phyloP scores from a whole-genome alignment of 2,329 filamentous ascomycete genomes.

The Colletotrichum orbiculare region DNA sequence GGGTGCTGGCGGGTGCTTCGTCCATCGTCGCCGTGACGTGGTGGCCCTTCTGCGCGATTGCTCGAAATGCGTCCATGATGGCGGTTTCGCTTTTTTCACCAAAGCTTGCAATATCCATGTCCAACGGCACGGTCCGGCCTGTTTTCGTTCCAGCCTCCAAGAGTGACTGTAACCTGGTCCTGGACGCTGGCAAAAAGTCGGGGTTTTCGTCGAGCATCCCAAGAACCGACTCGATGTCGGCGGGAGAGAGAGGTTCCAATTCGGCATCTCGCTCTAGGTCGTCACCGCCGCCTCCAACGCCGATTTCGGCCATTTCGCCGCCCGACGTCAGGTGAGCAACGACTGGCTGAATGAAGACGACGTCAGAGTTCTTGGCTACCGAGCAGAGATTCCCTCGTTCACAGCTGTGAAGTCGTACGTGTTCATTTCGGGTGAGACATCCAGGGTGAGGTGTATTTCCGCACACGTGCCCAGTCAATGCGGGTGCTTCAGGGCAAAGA shows the following conservation, averaged over 20 bases:
- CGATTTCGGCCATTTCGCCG: constrained; percentile 75
- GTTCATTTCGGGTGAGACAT: constrained; percentile 74
- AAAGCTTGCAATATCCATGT: constrained; percentile 44
- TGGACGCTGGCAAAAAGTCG: constrained; percentile 39
- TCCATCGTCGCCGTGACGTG: not conserved
- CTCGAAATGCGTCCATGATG: constrained; percentile 40
- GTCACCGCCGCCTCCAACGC: constrained; percentile 81
- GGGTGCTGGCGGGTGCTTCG: not conserved
- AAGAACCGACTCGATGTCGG: constrained; percentile 62
- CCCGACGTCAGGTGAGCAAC: constrained; percentile 72
- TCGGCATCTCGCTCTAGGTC: constrained; percentile 77
- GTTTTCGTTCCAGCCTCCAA: constrained; percentile 36
- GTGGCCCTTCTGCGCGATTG: constrained; percentile 39
- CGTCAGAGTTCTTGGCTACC: constrained; percentile 56
- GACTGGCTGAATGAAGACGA: constrained; percentile 84
- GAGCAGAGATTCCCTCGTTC: constrained; percentile 76
- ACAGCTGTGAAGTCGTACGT: constrained; percentile 84
- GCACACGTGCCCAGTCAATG: constrained; percentile 77
- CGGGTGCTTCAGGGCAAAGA: constrained; percentile 69
- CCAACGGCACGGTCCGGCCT: constrained; percentile 48
- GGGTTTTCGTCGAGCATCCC: constrained; percentile 42
- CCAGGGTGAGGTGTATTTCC: constrained; percentile 78
- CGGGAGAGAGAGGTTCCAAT: constrained; percentile 67
- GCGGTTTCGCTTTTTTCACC: constrained; percentile 44
- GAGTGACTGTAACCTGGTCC: constrained; percentile 29